Percentiles rank a stretch among this genome's conserved stretches.
phyloP scores from a whole-genome alignment of 1,139 yeast genomes.

The Magnusiomyces clavatus region DNA sequence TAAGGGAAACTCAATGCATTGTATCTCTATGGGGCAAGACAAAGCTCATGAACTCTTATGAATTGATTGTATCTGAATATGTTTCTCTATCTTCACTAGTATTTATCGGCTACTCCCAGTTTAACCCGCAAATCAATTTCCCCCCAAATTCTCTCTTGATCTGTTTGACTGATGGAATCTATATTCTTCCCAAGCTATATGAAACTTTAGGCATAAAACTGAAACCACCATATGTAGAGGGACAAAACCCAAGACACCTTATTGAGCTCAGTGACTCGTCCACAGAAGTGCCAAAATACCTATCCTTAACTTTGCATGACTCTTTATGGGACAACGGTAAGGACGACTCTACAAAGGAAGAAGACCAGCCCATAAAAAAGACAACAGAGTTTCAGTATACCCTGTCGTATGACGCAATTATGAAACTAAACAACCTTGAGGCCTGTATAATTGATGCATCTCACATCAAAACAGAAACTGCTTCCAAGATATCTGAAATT shows the following conservation, averaged over 20 bases:
- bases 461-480: slow-evolving; percentile 4
- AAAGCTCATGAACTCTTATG: neutral
- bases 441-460: slow-evolving; percentile 36
- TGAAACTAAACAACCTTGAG: slow-evolving; percentile 41
- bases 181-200: slow-evolving; percentile 20
- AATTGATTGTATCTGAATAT: slow-evolving; percentile 6
- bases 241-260: too few species aligned
- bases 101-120: slow-evolving; percentile 22
- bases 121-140: slow-evolving; percentile 17
- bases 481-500: slow-evolving; percentile 4
- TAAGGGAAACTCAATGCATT: neutral
- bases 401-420: slow-evolving; percentile 37
- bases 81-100: slow-evolving; percentile 17
- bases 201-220: too few species aligned
- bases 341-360: too few species aligned
- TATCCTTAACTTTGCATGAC: neutral
- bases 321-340: slow-evolving; percentile 10
- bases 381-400: slow-evolving; percentile 7
- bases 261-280: neutral
- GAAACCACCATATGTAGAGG: neutral
- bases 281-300: slow-evolving; percentile 1
- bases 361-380: too few species aligned
- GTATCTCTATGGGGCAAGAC: slow-evolving; percentile 13
- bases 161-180: slow-evolving; percentile 36
- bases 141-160: slow-evolving; percentile 32